These are phyloP conservation scores for Hypomontagnella monticulosa DNA, from an alignment of 495 filamentous ascomycete species.

Conservation along the genomic window DNA sequence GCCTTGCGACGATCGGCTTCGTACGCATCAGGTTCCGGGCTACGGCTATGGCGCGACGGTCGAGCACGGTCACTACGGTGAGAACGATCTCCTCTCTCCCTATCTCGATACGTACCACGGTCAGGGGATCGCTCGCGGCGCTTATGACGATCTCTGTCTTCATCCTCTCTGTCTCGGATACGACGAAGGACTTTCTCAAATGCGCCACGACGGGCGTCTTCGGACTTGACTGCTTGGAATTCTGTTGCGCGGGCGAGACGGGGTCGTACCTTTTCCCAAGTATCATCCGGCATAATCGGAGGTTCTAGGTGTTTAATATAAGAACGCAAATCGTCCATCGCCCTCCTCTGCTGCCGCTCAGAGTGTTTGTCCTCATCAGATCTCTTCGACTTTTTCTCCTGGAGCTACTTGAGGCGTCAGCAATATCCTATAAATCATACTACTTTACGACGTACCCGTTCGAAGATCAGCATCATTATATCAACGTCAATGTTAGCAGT, in stretches of 20 bases:
- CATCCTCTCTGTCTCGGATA: constrained; percentile 89
- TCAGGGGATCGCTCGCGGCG: constrained; percentile 71
- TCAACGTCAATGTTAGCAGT: constrained; percentile 85
- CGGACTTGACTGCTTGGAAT: constrained; percentile 80
- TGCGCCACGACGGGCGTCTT: constrained; percentile 81
- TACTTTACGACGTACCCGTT: constrained; percentile 59
- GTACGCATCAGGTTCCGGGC: constrained; percentile 86
- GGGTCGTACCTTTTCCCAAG: constrained; percentile 83
- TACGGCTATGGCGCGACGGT: constrained; percentile 70
- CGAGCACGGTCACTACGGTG: constrained; percentile 64
- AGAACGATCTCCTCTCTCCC: constrained; percentile 67
- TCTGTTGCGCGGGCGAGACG: constrained; percentile 83
- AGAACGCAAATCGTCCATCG: constrained; percentile 84
- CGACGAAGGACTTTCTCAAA: constrained; percentile 95
- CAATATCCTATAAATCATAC: constrained; percentile 1
- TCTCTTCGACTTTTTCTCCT: constrained; percentile 73
- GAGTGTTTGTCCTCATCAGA: constrained; percentile 86
- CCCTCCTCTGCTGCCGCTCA: constrained; percentile 86
- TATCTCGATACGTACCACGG: constrained; percentile 66
- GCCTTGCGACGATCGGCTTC: constrained; percentile 89
- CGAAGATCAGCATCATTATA: constrained; percentile 79
- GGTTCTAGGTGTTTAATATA: constrained; percentile 92
- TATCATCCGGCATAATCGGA: constrained; percentile 77
- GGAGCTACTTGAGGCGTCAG: constrained; percentile 63
- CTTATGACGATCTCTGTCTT: constrained; percentile 78